Base-by-base conservation (phyloP, 2,329 filamentous ascomycete genomes). In the Botrytis paeoniae region DNA sequence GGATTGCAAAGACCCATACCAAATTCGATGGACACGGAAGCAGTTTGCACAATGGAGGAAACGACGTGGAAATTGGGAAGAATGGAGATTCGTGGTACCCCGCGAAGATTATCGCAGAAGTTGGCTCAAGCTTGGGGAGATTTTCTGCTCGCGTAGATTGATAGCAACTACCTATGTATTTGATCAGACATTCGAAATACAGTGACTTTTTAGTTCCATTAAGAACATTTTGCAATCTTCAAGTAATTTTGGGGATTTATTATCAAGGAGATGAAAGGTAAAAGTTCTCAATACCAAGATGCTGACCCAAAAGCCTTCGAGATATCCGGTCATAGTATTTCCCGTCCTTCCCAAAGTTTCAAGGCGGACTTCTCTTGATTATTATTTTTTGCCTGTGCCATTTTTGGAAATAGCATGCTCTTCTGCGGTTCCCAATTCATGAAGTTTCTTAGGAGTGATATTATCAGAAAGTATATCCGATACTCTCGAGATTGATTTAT, bases 351-450 rank as follows among this genome's bases (percentile, higher is more conserved):
- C 25, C 14, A 4, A n/a, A 16, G 4, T 54, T 7, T 54, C 12
- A 54, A n/a, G 4, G 1, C 5, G 25, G 0, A 16, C 6, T 54
- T 7, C 2, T 54, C 12, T 14, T 16, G 12, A 16, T 6, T 2
- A n/a, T 7, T 54, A 6, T 54, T 6, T 3, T 54, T 1, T n/a
- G 12, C 18, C 5, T 5, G 1, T 16, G 12, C 1, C 2, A 54
- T n/a, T n/a, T 12, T 54, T 54, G 25, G 5, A 54, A n/a, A 29
- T 54, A 12, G 4, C 5, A n/a, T 16, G 5, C 12, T 54, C 29
- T 54, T 29, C 10, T n/a, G 2, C 25, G 12, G 48, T 54, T 51
- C 0, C 25, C 12, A 51, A n/a, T 51, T n/a, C 10, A n/a, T n/a
- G 10, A n/a, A 54, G 12, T 54, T n/a, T 14, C 12, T n/a, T 7